Base-by-base conservation (phyloP, 768 basidiomycete genomes). In the Asterophora lycoperdoides region DNA sequence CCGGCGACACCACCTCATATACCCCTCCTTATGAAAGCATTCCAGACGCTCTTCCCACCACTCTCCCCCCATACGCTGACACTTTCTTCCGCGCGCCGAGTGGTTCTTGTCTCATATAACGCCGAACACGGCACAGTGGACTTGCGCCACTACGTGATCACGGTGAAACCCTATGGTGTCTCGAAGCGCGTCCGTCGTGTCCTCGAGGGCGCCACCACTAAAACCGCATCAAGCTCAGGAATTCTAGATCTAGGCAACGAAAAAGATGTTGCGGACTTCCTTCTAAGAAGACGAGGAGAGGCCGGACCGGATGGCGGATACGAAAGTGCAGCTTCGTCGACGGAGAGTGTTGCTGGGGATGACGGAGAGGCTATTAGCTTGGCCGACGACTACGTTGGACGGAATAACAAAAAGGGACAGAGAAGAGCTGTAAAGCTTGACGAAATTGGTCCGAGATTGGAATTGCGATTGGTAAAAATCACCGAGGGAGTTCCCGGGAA, bases 391-490 rank as follows among this genome's bases (percentile, higher is more conserved):
- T 98, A 98, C 62, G 89, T 96, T 37, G 95, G 95, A 19, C 70
- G 94, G 61, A 94, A 93, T 56, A 99, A 97, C 64, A 87, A 83
- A 64, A 90, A 85, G 64, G 95, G 93, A 0, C 86, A 89, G 62
- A 83, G 86, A 70, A 81, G 91, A 56, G 95, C 96, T 5, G 91
- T 99, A 9, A 77, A 84, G 56, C 72, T 99, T 44, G 89, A 95
- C 46, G 96, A 99, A 68, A 81, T 97, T 37, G 96, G 96, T 1
- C 96, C 96, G 34, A 75, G 96, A 61, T 86, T 99, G 83, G 96
- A 99, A 67, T 69, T 98, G 56, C 78, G 80, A 54, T 69, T 99
- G 57, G 81, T 97, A 57, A 99, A 99, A 74, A 93, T 99, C 49
- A 81, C 84, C 14, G 95, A 97, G 65, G 95, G 96, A 18, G 73